Conservation (phyloP, 2,329 filamentous ascomycete species). For the Aspergillus sp. region DNA sequence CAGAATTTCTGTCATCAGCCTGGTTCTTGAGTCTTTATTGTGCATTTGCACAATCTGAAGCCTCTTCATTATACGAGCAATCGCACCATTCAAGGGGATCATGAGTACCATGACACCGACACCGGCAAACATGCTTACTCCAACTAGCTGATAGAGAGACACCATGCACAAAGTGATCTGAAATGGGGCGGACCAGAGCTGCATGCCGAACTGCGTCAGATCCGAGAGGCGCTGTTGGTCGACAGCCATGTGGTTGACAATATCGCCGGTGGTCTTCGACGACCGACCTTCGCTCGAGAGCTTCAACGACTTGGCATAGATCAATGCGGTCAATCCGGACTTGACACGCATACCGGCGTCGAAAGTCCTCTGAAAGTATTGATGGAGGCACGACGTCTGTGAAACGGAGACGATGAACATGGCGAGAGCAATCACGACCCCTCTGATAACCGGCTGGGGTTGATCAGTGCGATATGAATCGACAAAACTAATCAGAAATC, state of each 20-base stretch:
- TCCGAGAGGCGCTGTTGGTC: constrained; percentile 93
- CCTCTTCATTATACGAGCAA: constrained; percentile 86
- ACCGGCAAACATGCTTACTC: constrained; percentile 89
- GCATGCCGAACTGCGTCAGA: constrained; percentile 87
- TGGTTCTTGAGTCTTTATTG: constrained; percentile 90
- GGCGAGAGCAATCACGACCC: constrained; percentile 74
- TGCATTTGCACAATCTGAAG: constrained; percentile 97
- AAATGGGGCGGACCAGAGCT: constrained; percentile 93
- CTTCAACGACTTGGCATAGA: constrained; percentile 83
- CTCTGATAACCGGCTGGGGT: constrained; percentile 71
- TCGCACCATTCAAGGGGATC: constrained; percentile 90
- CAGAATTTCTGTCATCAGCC: constrained; percentile 92
- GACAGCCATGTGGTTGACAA: constrained; percentile 99
- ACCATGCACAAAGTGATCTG: constrained; percentile 94
- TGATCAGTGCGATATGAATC: constrained; percentile 57
- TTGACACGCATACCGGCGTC: constrained; percentile 97
- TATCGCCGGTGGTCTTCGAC: constrained; percentile 86
- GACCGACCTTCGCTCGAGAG: constrained; percentile 89
- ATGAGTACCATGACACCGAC: constrained; percentile 93
- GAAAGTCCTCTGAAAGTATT: constrained; percentile 94
- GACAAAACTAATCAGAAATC: constrained; percentile 74
- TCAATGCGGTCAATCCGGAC: constrained; percentile 75
- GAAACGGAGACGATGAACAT: constrained; percentile 85
- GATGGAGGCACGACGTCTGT: constrained; percentile 86
- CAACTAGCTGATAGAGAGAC: constrained; percentile 90